Conservation (phyloP, 1,284 basidiomycete species). For the Rhizoctonia solani region DNA sequence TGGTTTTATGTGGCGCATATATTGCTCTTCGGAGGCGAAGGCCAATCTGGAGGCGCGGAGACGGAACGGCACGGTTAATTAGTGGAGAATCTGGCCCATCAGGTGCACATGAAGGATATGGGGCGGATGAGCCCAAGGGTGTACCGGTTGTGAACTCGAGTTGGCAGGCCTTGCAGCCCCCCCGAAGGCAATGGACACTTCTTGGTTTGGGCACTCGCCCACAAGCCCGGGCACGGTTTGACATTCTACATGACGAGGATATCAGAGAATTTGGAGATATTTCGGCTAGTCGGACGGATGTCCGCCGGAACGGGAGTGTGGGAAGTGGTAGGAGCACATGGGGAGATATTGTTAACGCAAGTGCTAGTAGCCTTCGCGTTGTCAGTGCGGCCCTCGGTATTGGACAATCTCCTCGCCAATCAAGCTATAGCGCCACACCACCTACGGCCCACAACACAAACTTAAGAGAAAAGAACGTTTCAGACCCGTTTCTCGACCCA, state of each 20-base stretch:
- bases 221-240: constrained; percentile 31
- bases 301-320: constrained; percentile 1
- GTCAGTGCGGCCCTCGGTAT: constrained; percentile 15
- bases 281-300: not conserved
- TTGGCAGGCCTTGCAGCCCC: constrained; percentile 39
- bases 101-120: constrained; percentile 47
- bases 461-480: constrained; percentile 19
- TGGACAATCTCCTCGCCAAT: constrained; percentile 12
- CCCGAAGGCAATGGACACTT: constrained; percentile 35
- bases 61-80: constrained; percentile 42
- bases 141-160: constrained; percentile 44
- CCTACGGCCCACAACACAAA: not conserved
- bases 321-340: constrained; percentile 10
- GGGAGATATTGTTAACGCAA: constrained; percentile 24
- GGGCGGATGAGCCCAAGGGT: constrained; percentile 44
- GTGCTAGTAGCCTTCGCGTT: constrained; percentile 19
- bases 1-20: constrained; percentile 50
- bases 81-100: constrained; percentile 52
- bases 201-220: constrained; percentile 23
- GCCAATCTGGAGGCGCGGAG: constrained; percentile 38
- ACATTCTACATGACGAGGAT: constrained; percentile 39
- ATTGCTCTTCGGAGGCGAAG: constrained; percentile 49
- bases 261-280: constrained; percentile 34
- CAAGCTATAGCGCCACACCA: constrained; percentile 25
- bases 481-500: constrained; percentile 24